Conservation (phyloP, 179 eudicot genomes). For the Amaranthus tricolor region DNA sequence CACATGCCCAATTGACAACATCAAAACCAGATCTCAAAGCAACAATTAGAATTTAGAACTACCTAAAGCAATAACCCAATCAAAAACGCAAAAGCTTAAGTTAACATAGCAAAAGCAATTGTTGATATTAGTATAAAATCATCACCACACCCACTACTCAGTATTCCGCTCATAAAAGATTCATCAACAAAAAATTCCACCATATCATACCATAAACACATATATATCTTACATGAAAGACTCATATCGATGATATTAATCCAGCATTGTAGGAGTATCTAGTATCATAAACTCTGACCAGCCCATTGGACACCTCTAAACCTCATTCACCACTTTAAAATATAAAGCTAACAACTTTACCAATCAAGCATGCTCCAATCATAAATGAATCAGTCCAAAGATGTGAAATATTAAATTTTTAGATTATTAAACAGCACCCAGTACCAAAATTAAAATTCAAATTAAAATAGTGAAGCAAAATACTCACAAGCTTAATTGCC, state of each 20-base stretch:
- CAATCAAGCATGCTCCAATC: constrained; percentile 3
- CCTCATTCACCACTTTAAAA: too few relatives aligned
- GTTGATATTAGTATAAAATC: neutral
- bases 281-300: constrained; percentile 4
- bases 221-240: neutral
- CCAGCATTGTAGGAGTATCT: neutral
- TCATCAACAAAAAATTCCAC: constrained; percentile 5
- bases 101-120: neutral
- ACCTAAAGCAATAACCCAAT: neutral
- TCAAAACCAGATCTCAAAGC: neutral
- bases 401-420: too few relatives aligned
- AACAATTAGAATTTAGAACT: neutral
- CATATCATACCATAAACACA: neutral
- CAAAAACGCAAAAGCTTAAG: neutral
- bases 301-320: too few relatives aligned
- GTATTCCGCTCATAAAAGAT: too few relatives aligned
- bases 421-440: neutral
- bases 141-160: neutral
- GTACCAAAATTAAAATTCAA: neutral
- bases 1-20: neutral
- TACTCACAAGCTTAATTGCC: constrained; percentile 86
- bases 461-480: constrained; percentile 14
- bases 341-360: constrained; percentile 2
- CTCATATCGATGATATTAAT: neutral
- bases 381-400: neutral